Evolutionary conservation across 176 grass and related monocot species (phyloP), one percentile per base, ranked within the genome.

Genomic region (Cocos nucifera): DNA sequence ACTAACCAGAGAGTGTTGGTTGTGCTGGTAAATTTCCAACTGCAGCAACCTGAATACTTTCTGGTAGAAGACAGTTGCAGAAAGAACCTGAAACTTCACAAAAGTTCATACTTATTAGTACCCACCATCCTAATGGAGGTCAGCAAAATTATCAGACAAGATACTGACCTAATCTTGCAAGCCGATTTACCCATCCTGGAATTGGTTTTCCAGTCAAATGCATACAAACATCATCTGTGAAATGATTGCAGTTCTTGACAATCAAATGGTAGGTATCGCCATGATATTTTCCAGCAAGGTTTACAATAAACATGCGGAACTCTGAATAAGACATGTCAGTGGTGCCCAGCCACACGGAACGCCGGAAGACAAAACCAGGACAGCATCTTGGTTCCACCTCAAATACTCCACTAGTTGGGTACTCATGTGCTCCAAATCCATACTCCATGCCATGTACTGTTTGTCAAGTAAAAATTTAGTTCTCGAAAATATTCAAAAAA

Each of bases 241-340:
- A 96, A 70, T 96, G 92, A 67, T 96, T 96, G 80, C 92, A 96
- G 57, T 96, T 96, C 87, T 96, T 96, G 61, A 72, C 67, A 67
- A 96, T 88, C 66, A 96, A 78, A 80, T 96, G 75, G 1, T 96
- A 96, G 29, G 87, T 77, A 63, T 96, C 85, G 16, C 92, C 92
- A 77, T 90, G 75, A 56, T 96, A 96, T 26, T 96, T 87, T 23
- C 30, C 75, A 15, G 92, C 78, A 57, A 90, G 83, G 64, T 79
- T 74, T 77, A 88, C 83, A 70, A 96, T 82, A 64, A 96, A 90
- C 30, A 63, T 73, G 66, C 78, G 87, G 24, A 90, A 86, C 64
- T 96, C 83, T 82, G 83, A 70, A 14, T 19, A 80, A 39, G 83
- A 89, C 83, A 96, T 70, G 65, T 68, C 66, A 54, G 87, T 96